A percentile compares a stretch with the other conserved stretches of the same genome.
Evolutionary conservation across 495 filamentous ascomycete species (phyloP).

Genomic region (Hyaloscypha finlandica): DNA sequence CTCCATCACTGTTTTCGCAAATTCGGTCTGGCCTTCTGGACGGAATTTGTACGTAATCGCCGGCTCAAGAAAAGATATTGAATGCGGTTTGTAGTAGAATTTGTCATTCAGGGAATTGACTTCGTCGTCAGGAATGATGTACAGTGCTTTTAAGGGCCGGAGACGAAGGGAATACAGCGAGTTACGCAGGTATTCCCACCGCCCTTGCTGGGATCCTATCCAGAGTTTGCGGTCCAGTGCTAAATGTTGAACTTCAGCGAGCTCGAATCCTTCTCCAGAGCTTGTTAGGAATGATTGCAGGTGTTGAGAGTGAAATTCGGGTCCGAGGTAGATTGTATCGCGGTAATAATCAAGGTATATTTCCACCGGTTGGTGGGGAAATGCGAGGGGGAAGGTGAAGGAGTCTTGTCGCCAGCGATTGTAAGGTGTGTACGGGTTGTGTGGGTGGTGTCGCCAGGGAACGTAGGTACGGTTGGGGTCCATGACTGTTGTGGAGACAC

Average conservation of each 20-base stretch:
- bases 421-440: constrained; percentile 4
- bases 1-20: constrained; percentile 17
- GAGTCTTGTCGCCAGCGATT: neutral
- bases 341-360: constrained; percentile 18
- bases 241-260: constrained; percentile 18
- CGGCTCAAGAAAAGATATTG: constrained; percentile 10
- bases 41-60: constrained; percentile 7
- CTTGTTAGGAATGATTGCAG: constrained; percentile 18
- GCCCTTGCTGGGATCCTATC: neutral
- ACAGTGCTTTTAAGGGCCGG: constrained; percentile 19
- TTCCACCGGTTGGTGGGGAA: constrained; percentile 7
- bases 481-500: constrained; percentile 11
- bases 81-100: constrained; percentile 22
- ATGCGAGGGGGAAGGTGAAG: constrained; percentile 6
- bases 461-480: constrained; percentile 8
- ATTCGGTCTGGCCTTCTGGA: neutral
- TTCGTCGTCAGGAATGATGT: constrained; percentile 28
- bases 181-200: constrained; percentile 14
- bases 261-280: constrained; percentile 4
- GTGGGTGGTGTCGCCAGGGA: constrained; percentile 21
- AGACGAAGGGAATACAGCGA: constrained; percentile 16
- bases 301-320: constrained; percentile 20
- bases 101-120: constrained; percentile 7
- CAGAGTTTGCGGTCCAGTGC: constrained; percentile 25
- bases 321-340: constrained; percentile 29